A percentile compares a stretch with the other conserved stretches of the same genome.
Evolutionary conservation across 345 rosid species (phyloP).

Genomic region (Gossypium raimondii): DNA sequence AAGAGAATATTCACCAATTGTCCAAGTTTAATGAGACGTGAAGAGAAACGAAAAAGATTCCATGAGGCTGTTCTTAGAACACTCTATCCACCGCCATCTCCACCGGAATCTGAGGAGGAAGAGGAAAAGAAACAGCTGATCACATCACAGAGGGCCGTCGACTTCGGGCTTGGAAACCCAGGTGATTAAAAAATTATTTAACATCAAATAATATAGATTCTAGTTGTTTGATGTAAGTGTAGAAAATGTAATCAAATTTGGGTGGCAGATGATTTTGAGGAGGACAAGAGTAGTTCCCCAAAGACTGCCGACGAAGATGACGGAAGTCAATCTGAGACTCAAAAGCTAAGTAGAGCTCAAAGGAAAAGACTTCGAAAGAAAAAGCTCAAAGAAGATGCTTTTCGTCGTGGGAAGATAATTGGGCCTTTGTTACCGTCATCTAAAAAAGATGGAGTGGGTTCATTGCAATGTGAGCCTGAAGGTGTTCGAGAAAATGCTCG

Average conservation of each 20-base stretch:
- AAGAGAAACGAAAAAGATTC: slow-evolving; percentile 55
- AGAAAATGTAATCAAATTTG: not conserved
- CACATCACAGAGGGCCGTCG: slow-evolving; percentile 17
- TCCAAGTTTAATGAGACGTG: slow-evolving; percentile 35
- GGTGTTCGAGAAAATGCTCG: slow-evolving; percentile 54
- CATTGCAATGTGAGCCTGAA: slow-evolving; percentile 23
- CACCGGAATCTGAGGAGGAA: slow-evolving; percentile 24
- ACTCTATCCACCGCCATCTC: slow-evolving; percentile 48
- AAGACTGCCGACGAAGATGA: slow-evolving; percentile 21
- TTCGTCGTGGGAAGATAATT: slow-evolving; percentile 42
- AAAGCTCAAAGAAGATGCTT: slow-evolving; percentile 56
- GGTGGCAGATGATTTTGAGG: slow-evolving; percentile 40
- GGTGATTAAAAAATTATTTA: slow-evolving; percentile 25
- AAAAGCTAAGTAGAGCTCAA: slow-evolving; percentile 59
- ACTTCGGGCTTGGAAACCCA: slow-evolving; percentile 39
- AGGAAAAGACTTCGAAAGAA: slow-evolving; percentile 71
- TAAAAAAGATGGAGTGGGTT: not conserved
- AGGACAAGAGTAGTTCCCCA: slow-evolving; percentile 21
- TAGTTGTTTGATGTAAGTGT: not conserved
- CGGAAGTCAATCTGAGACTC: slow-evolving; percentile 16
- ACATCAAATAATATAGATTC: not conserved
- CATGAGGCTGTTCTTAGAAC: slow-evolving; percentile 62
- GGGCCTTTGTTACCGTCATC: slow-evolving; percentile 58
- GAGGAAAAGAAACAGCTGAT: slow-evolving; percentile 17
- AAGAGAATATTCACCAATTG: too few relatives aligned